Evolutionary conservation across 148 eudicot genomes (phyloP).

Genomic region (Spergularia bocconei): DNA sequence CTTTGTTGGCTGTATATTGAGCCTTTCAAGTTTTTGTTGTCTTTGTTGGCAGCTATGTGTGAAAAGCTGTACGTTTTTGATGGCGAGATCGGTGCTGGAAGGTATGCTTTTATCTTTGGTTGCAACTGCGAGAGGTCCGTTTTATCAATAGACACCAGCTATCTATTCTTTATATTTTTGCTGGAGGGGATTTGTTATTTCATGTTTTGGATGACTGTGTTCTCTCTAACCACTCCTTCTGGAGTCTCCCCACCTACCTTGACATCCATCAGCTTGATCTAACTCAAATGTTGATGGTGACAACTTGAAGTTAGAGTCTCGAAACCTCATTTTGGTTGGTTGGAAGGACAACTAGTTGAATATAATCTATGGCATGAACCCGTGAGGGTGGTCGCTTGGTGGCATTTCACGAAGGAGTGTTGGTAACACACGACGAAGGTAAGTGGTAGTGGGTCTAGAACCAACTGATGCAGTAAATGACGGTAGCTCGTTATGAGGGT

Average conservation of each 20-base stretch:
- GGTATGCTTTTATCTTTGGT: conserved; percentile 42
- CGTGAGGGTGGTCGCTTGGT: no score
- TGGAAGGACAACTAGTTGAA: no score
- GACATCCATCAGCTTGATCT: no score
- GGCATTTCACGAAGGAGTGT: no score
- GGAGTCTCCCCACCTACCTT: neutral
- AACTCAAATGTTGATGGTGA: no score
- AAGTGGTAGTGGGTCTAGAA: no score
- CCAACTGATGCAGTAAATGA: no score
- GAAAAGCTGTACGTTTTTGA: conserved; percentile 61
- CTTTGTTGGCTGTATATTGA: conserved; percentile 8
- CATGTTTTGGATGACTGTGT: neutral
- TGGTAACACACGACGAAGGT: no score
- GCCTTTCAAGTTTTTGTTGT: conserved; percentile 7
- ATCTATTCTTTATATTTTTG: neutral
- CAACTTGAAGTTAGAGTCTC: no score
- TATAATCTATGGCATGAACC: no score
- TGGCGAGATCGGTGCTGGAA: conserved; percentile 81
- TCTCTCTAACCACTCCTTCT: neutral
- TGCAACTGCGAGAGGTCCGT: neutral
- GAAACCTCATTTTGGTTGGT: no score
- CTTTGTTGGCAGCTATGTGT: conserved; percentile 61
- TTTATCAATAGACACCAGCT: conserved; percentile 2
- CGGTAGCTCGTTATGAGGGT: no score
- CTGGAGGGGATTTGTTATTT: neutral